Percentiles rank a stretch among this genome's conserved stretches.
Conservation (phyloP, 129 eudicot species). For the Dittrichia graveolens region DNA sequence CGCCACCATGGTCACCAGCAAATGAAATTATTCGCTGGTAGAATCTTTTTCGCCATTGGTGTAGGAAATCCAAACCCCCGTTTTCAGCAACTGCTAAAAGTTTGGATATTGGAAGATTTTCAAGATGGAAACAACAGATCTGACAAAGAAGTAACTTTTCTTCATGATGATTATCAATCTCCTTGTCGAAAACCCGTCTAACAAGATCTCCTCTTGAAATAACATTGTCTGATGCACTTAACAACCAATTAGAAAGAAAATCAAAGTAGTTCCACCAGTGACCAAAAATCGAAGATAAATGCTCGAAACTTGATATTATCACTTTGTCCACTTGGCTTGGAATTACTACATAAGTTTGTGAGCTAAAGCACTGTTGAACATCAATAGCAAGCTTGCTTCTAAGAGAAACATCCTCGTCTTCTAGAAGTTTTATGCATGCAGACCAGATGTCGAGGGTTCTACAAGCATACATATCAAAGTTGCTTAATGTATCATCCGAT, state of each 20-base stretch:
- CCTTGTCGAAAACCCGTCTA: conserved; percentile 92
- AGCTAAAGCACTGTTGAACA: conserved; percentile 57
- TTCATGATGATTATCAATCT: conserved; percentile 93
- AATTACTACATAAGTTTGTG: conserved; percentile 37
- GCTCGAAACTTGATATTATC: conserved; percentile 71
- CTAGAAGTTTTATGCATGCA: conserved; percentile 79
- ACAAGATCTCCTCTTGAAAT: conserved; percentile 80
- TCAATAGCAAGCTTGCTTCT: conserved; percentile 70
- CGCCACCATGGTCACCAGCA: conserved; percentile 40
- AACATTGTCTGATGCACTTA: conserved; percentile 51
- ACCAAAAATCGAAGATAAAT: conserved; percentile 67
- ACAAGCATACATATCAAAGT: conserved; percentile 48
- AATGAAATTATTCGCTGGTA: conserved; percentile 49
- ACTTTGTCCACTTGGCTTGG: conserved; percentile 92
- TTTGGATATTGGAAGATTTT: conserved; percentile 47
- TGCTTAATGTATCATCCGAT: conserved; percentile 22
- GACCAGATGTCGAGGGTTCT: conserved; percentile 73
- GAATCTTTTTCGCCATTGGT: conserved; percentile 67
- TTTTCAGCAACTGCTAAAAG: conserved; percentile 25
- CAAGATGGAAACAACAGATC: conserved; percentile 79
- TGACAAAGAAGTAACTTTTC: conserved; percentile 84
- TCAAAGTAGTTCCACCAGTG: conserved; percentile 69
- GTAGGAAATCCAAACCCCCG: conserved; percentile 39
- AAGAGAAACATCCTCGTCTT: conserved; percentile 85
- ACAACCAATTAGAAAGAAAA: conserved; percentile 60